Conservation (phyloP, 2,329 filamentous ascomycete species). For the Penicillium hesseltinei region DNA sequence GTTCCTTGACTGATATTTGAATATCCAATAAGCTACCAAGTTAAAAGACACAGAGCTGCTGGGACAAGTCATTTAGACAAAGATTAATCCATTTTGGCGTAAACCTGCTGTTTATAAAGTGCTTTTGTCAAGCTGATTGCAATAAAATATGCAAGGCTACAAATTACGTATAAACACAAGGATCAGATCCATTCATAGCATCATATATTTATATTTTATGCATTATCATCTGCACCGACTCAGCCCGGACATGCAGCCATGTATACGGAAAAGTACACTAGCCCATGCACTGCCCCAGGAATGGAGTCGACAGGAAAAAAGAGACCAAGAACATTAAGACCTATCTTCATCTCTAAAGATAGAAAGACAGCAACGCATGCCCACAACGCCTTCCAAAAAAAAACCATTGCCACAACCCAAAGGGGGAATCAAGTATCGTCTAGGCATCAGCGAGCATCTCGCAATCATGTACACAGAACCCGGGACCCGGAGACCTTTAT, state of each 20-base stretch:
- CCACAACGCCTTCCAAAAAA: neutral
- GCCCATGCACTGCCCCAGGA: neutral
- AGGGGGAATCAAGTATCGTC: constrained; percentile 10
- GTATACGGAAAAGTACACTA: neutral
- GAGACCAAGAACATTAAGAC: neutral
- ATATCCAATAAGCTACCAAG: neutral
- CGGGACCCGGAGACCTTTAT: neutral
- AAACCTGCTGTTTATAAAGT: neutral
- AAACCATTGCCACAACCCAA: constrained; percentile 1
- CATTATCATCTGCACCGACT: neutral
- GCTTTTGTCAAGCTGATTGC: neutral
- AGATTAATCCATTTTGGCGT: neutral
- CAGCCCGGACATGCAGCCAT: neutral
- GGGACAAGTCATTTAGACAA: neutral
- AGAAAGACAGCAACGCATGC: neutral
- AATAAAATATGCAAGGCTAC: neutral
- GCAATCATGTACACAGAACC: neutral
- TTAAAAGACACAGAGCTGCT: neutral
- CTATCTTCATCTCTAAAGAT: neutral
- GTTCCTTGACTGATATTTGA: neutral
- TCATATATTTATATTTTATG: neutral
- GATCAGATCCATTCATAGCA: neutral
- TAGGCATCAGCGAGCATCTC: neutral
- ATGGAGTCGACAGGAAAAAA: neutral
- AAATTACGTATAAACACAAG: too few relatives aligned